Evolutionary conservation across 495 filamentous ascomycete species (phyloP).

Genomic region (Clavariopsis aquatica): DNA sequence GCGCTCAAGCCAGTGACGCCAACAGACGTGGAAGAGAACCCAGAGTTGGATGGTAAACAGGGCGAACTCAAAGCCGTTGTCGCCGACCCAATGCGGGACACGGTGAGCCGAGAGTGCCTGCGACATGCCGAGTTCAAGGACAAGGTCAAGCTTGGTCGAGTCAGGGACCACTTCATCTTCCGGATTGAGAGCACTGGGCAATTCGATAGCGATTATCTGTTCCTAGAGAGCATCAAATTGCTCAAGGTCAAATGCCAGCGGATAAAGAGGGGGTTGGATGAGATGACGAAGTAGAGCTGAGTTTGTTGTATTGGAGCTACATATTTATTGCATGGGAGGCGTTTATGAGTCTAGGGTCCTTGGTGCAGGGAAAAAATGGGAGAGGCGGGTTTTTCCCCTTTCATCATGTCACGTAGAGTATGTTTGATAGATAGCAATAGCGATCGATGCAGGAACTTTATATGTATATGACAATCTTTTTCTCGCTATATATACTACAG

Average conservation of each 20-base stretch:
- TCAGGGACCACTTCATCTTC: slow-evolving; percentile 97
- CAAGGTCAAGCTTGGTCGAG: slow-evolving; percentile 89
- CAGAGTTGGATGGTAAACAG: slow-evolving; percentile 68
- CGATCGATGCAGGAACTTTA: background rate
- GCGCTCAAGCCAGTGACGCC: slow-evolving; percentile 69
- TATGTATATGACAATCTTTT: background rate
- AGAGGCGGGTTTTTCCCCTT: too few relatives aligned
- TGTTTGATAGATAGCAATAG: slow-evolving; percentile 5
- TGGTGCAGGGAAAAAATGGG: background rate
- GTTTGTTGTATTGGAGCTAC: too few relatives aligned
- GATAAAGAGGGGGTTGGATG: slow-evolving; percentile 63
- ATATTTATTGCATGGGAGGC: slow-evolving; percentile 25
- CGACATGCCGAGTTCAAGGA: slow-evolving; percentile 90
- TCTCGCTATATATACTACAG: background rate
- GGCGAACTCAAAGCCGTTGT: slow-evolving; percentile 86
- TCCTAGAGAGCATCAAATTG: slow-evolving; percentile 81
- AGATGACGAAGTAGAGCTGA: slow-evolving; percentile 51
- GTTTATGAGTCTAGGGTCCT: background rate
- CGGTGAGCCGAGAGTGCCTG: slow-evolving; percentile 88
- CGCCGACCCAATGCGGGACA: slow-evolving; percentile 77
- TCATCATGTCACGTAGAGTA: slow-evolving; percentile 15
- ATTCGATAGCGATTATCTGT: slow-evolving; percentile 84
- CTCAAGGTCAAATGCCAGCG: slow-evolving; percentile 74
- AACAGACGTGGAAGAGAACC: slow-evolving; percentile 61
- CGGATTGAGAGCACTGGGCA: slow-evolving; percentile 92